phyloP scores from a whole-genome alignment of 306 rosid genomes.

The Quercus glauca region DNA sequence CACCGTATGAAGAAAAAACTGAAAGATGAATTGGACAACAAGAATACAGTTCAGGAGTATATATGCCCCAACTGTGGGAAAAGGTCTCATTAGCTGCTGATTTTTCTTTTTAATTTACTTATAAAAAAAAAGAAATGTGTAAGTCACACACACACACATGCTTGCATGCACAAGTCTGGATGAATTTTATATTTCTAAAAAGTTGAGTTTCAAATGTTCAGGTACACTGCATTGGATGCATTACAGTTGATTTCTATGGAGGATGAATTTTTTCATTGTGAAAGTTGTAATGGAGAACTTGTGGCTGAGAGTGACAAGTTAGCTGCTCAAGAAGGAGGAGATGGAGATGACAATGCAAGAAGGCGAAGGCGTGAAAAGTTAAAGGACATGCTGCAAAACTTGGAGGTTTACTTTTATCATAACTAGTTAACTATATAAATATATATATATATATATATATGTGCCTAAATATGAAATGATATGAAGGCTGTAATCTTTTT shows the following conservation, averaged over 20 bases:
- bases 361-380: slow-evolving; percentile 77
- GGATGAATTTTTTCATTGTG: slow-evolving; percentile 88
- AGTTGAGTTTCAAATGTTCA: slow-evolving; percentile 26
- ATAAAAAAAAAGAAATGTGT: not conserved
- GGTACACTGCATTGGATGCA: slow-evolving; percentile 94
- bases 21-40: slow-evolving; percentile 98
- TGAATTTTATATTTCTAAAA: slow-evolving; percentile 6
- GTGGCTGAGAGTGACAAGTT: slow-evolving; percentile 92
- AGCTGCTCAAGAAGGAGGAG: slow-evolving; percentile 83
- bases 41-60: slow-evolving; percentile 88
- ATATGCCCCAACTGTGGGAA: slow-evolving; percentile 81
- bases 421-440: too few species aligned
- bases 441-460: too few species aligned
- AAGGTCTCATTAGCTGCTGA: slow-evolving; percentile 48
- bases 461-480: not conserved
- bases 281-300: slow-evolving; percentile 78
- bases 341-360: slow-evolving; percentile 86
- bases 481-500: not conserved
- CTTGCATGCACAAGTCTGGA: not conserved
- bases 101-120: not conserved
- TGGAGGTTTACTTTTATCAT: slow-evolving; percentile 57
- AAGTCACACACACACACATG: not conserved
- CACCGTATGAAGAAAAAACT: slow-evolving; percentile 94
- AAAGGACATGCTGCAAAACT: slow-evolving; percentile 83
- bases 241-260: slow-evolving; percentile 77